phyloP scores from a whole-genome alignment of 148 eudicot genomes.

The Polygonum aviculare region DNA sequence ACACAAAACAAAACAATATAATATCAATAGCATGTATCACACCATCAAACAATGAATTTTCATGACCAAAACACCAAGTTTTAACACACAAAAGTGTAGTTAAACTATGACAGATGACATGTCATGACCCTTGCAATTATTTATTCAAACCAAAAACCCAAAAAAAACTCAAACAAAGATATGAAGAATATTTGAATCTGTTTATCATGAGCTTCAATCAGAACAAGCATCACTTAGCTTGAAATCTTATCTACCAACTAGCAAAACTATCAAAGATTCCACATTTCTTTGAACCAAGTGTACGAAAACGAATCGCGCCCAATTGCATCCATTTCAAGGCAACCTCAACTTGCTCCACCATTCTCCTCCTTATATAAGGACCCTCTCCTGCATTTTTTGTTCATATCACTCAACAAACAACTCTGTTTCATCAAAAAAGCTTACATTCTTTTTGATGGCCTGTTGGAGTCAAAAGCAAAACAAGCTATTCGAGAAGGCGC shows the following conservation, averaged over 20 bases:
- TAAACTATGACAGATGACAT: not conserved
- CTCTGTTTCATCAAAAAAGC: not conserved
- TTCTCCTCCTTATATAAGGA: not conserved
- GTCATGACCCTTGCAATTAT: not conserved
- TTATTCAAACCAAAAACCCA: not conserved
- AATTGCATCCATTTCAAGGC: not conserved
- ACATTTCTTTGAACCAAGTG: not conserved
- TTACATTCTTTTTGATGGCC: not conserved
- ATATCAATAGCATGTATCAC: not conserved
- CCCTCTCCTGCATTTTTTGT: not conserved
- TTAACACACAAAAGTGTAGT: not conserved
- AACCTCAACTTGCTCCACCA: slow-evolving; percentile 3
- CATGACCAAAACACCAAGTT: not conserved
- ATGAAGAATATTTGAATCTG: slow-evolving; percentile 7
- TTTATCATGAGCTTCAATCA: not conserved
- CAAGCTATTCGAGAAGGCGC: slow-evolving; percentile 13
- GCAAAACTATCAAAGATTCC: not conserved
- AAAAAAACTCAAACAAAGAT: not conserved
- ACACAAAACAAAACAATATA: not conserved
- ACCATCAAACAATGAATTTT: slow-evolving; percentile 2
- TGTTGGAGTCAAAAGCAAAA: slow-evolving; percentile 12
- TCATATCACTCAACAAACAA: slow-evolving; percentile 1
- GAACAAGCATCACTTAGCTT: not conserved
- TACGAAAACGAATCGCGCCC: not conserved
- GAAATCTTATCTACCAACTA: slow-evolving; percentile 10